Evolutionary conservation across 1,284 basidiomycete species (phyloP).

Genomic region (Cutaneotrichosporon dermatis): DNA sequence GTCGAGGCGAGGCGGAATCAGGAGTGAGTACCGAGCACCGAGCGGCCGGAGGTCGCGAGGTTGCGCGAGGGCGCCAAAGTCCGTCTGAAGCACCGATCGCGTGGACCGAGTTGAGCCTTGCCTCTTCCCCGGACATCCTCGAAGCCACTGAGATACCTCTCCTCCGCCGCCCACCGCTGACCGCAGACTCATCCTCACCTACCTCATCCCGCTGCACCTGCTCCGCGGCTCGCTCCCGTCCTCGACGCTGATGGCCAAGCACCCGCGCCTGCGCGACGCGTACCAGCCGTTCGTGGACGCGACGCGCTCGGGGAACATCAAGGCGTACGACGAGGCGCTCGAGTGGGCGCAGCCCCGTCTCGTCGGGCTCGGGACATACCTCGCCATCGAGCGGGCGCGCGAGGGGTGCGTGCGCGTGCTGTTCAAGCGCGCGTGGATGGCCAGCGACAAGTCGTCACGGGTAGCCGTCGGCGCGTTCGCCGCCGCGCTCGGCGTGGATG

Average conservation of each 20-base stretch:
- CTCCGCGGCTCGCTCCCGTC: conserved; percentile 80
- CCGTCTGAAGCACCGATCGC: no score
- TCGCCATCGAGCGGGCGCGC: conserved; percentile 80
- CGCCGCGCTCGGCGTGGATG: conserved; percentile 62
- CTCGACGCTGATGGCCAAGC: conserved; percentile 60
- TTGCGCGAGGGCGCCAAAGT: no score
- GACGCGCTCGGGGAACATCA: conserved; percentile 70
- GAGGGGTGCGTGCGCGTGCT: conserved; percentile 80
- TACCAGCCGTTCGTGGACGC: conserved; percentile 77
- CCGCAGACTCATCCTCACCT: conserved; percentile 76
- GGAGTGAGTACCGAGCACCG: conserved; percentile 57
- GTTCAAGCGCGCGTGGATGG: conserved; percentile 84
- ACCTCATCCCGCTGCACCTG: conserved; percentile 82
- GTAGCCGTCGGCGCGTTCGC: conserved; percentile 75
- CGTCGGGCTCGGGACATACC: conserved; percentile 74
- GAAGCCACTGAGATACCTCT: no score
- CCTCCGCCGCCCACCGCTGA: neutral
- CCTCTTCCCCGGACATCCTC: no score
- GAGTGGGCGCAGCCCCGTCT: conserved; percentile 63
- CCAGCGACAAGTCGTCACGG: conserved; percentile 63
- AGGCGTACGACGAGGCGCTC: conserved; percentile 73
- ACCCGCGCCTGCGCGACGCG: conserved; percentile 66
- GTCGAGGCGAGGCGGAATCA: conserved; percentile 64
- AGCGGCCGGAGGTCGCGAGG: no score
- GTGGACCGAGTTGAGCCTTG: no score